Conservation (phyloP, 169 alveolate species). For the Plasmodium coatneyi region DNA sequence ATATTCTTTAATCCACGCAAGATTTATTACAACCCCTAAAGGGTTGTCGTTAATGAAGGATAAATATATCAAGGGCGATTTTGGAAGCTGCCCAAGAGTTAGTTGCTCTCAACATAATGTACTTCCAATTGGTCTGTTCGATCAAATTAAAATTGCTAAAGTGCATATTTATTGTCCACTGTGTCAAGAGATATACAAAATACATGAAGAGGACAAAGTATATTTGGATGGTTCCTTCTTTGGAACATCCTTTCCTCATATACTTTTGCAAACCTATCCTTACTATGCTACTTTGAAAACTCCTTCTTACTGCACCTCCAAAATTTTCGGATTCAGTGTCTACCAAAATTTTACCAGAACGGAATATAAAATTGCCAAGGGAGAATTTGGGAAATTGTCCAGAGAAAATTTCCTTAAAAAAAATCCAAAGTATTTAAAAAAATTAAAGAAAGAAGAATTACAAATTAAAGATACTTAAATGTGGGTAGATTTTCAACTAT, state of each 20-base stretch:
- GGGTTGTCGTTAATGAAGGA: constrained; percentile 94
- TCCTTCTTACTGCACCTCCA: constrained; percentile 87
- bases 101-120: constrained; percentile 95
- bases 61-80: constrained; percentile 95
- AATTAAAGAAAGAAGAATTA: constrained; percentile 43
- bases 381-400: constrained; percentile 61
- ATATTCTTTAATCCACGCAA: constrained; percentile 95
- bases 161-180: constrained; percentile 96
- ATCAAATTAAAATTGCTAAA: constrained; percentile 92
- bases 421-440: constrained; percentile 70
- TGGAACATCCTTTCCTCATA: constrained; percentile 96
- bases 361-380: constrained; percentile 70
- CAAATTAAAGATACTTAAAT: constrained; percentile 56
- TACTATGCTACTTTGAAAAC: constrained; percentile 87
- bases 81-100: constrained; percentile 98
- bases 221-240: constrained; percentile 97
- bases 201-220: constrained; percentile 85
- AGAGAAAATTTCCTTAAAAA: constrained; percentile 63
- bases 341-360: constrained; percentile 73
- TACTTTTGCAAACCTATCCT: constrained; percentile 92
- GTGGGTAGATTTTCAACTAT: neutral
- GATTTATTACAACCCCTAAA: constrained; percentile 94
- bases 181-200: constrained; percentile 94
- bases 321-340: constrained; percentile 89
- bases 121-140: constrained; percentile 96